Evolutionary conservation across 495 filamentous ascomycete genomes (phyloP).

Genomic region (Penicillium coffeae): DNA sequence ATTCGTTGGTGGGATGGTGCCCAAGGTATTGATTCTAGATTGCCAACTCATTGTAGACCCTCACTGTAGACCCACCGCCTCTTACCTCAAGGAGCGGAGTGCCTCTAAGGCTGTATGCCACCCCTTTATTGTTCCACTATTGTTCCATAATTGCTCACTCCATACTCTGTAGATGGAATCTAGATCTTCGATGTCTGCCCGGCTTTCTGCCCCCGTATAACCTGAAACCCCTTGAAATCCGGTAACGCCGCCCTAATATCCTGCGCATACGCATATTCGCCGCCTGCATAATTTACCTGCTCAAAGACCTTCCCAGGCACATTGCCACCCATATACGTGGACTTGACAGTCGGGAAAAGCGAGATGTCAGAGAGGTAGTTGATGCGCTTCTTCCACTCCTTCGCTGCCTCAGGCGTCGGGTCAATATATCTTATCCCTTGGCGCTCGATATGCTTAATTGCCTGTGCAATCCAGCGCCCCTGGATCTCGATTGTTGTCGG

Average conservation of each 20-base stretch:
- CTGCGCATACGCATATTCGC: conserved; percentile 4
- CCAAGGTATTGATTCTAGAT: too few relatives aligned
- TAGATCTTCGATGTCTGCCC: conserved; percentile 1
- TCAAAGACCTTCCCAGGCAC: conserved; percentile 43
- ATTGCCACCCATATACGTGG: conserved; percentile 33
- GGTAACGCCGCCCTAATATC: conserved; percentile 1
- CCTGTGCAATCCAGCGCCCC: conserved; percentile 48
- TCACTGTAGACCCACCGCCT: too few relatives aligned
- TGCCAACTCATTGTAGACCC: too few relatives aligned
- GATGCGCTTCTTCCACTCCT: conserved; percentile 41
- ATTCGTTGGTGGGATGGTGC: too few relatives aligned
- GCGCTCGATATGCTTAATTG: conserved; percentile 37
- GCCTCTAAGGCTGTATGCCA: too few relatives aligned
- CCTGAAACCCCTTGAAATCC: background rate
- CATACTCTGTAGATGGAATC: conserved; percentile 1
- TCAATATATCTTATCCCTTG: conserved; percentile 41
- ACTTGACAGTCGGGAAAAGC: conserved; percentile 38
- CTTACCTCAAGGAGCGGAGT: too few relatives aligned
- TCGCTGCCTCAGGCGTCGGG: conserved; percentile 40
- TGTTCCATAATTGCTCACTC: too few relatives aligned
- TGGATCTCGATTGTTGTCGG: conserved; percentile 47
- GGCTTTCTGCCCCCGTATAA: background rate
- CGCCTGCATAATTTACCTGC: conserved; percentile 33
- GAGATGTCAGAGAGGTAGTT: conserved; percentile 35
- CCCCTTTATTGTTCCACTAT: too few relatives aligned